These are phyloP conservation scores for Calonectria pteridis DNA, from an alignment of 2,329 filamentous ascomycete genomes.

Conservation along the genomic window DNA sequence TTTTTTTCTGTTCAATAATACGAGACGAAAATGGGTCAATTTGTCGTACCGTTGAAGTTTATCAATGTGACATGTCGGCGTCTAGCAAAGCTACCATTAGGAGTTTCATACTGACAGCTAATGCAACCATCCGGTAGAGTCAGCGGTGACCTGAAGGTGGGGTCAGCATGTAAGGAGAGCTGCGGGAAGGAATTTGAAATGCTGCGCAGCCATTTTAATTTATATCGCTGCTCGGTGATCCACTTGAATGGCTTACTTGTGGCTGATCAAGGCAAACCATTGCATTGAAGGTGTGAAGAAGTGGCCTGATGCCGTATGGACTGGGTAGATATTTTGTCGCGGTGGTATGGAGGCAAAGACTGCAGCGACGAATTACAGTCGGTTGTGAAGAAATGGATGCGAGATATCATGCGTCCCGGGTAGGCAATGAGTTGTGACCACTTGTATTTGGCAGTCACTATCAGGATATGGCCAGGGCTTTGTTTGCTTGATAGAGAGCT, in stretches of 20 bases:
- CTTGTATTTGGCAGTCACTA: not conserved
- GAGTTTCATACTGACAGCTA: not conserved
- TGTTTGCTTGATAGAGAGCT: not conserved
- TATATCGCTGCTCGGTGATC: not conserved
- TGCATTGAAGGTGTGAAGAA: not conserved
- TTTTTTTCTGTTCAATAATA: not conserved
- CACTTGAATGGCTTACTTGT: not conserved
- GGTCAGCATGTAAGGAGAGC: not conserved
- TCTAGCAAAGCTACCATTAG: not conserved
- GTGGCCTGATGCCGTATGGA: not conserved
- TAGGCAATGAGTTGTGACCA: not conserved
- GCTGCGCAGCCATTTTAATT: not conserved
- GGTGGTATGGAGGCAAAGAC: not conserved
- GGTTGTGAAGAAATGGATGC: not conserved
- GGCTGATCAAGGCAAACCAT: not conserved
- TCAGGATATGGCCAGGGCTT: not conserved
- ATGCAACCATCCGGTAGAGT: not conserved
- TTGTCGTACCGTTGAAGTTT: not conserved
- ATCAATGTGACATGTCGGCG: not conserved
- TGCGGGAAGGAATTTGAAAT: not conserved
- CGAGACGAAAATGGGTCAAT: not conserved
- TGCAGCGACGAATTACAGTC: not conserved
- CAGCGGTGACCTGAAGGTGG: too few relatives aligned
- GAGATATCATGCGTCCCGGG: not conserved
- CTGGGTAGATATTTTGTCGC: not conserved